A percentile compares a stretch with the other conserved stretches of the same genome.
Evolutionary conservation across 169 alveolate species (phyloP).

Genomic region (Nephromyces sp.): DNA sequence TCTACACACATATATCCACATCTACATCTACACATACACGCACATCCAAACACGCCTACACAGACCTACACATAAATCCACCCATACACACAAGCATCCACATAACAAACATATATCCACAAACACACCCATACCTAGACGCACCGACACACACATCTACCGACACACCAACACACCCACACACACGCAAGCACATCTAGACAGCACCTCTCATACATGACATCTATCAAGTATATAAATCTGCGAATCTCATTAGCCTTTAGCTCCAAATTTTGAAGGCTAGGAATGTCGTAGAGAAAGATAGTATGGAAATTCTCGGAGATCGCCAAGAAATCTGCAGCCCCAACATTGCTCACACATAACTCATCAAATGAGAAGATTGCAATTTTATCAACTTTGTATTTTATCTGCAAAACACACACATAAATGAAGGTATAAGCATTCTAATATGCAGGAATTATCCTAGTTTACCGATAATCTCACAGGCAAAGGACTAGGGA

Average conservation of each 20-base stretch:
- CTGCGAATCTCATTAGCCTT: constrained; percentile 21
- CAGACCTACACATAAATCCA: too few species aligned
- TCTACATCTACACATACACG: too few species aligned
- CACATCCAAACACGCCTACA: too few species aligned
- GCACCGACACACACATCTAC: too few species aligned
- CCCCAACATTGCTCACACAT: constrained; percentile 11
- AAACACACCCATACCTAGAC: too few species aligned
- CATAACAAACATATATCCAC: too few species aligned
- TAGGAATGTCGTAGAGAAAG: constrained; percentile 1
- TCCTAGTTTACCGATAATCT: neutral
- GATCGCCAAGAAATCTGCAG: constrained; percentile 14
- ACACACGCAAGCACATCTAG: too few species aligned
- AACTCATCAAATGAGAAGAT: constrained; percentile 3
- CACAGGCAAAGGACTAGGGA: too few species aligned
- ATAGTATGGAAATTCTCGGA: constrained; percentile 11
- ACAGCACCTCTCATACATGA: constrained; percentile 19
- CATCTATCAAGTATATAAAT: constrained; percentile 23
- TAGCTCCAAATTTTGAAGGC: neutral
- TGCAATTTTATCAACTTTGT: constrained; percentile 1
- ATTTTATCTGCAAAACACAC: constrained; percentile 12
- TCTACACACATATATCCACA: too few species aligned
- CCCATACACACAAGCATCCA: too few species aligned
- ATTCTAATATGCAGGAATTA: too few species aligned
- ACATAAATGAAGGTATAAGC: neutral
- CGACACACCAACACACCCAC: too few species aligned